Evolutionary conservation across 2,329 filamentous ascomycete genomes (phyloP).

Genomic region (Pseudophaeomoniella oleicola): DNA sequence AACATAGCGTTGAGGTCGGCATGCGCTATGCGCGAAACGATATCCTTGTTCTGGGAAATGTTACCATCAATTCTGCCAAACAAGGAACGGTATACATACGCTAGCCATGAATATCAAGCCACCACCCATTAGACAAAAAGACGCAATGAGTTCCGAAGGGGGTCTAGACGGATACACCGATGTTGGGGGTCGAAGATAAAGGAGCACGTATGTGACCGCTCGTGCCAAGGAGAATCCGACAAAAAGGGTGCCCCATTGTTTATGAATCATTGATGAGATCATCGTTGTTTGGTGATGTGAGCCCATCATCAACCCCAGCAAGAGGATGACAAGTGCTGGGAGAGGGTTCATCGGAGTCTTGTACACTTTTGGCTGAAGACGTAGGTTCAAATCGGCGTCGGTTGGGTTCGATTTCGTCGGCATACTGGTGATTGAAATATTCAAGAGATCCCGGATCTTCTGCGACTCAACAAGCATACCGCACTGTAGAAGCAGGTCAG

Average conservation of each 20-base stretch:
- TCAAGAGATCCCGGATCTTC: slow-evolving; percentile 44
- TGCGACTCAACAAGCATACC: slow-evolving; percentile 77
- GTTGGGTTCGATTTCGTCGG: slow-evolving; percentile 18
- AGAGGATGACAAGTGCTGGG: slow-evolving; percentile 69
- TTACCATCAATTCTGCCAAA: slow-evolving; percentile 11
- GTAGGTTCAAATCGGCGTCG: slow-evolving; percentile 32
- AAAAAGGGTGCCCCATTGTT: slow-evolving; percentile 81
- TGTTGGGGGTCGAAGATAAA: slow-evolving; percentile 66
- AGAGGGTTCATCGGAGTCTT: slow-evolving; percentile 72
- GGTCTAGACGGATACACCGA: slow-evolving; percentile 72
- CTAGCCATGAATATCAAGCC: slow-evolving; percentile 89
- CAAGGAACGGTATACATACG: slow-evolving; percentile 33
- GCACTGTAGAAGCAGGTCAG: slow-evolving; percentile 30
- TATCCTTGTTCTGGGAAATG: slow-evolving; percentile 51
- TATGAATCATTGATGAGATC: slow-evolving; percentile 82
- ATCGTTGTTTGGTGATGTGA: slow-evolving; percentile 74
- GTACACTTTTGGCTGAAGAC: slow-evolving; percentile 52
- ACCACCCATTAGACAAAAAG: slow-evolving; percentile 77
- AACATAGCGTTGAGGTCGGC: slow-evolving; percentile 82
- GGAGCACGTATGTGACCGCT: slow-evolving; percentile 61
- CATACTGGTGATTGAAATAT: slow-evolving; percentile 30
- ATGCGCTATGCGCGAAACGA: slow-evolving; percentile 59
- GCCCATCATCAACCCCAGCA: slow-evolving; percentile 90
- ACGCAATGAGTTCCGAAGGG: slow-evolving; percentile 73
- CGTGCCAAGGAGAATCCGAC: slow-evolving; percentile 68